Conservation (phyloP, 2,329 filamentous ascomycete genomes). For the Blastomyces gilchristii region DNA sequence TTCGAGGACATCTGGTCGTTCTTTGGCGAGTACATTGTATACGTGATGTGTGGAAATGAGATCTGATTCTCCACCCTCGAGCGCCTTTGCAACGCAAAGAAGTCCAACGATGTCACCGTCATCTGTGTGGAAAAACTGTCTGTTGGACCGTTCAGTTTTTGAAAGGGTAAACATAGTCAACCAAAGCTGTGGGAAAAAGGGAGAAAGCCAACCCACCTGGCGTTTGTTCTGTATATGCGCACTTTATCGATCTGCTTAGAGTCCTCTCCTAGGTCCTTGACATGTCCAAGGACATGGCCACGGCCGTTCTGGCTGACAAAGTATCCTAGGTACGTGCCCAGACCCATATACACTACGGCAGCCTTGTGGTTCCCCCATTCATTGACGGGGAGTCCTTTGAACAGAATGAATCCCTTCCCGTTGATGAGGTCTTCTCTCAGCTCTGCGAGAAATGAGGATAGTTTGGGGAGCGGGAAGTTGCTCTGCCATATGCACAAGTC, state of each 20-base stretch:
- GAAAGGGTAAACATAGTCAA: neutral
- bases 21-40: conserved; percentile 66
- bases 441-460: conserved; percentile 44
- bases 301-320: conserved; percentile 77
- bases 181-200: neutral
- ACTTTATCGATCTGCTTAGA: conserved; percentile 72
- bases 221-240: conserved; percentile 82
- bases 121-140: conserved; percentile 78
- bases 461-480: conserved; percentile 52
- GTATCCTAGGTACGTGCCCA: conserved; percentile 76
- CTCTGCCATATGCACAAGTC: conserved; percentile 23
- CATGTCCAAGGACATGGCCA: conserved; percentile 78
- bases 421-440: conserved; percentile 60
- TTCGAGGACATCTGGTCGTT: conserved; percentile 69
- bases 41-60: conserved; percentile 68
- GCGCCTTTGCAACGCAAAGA: conserved; percentile 66
- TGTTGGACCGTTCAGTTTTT: conserved; percentile 15
- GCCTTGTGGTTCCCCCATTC: conserved; percentile 70
- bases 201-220: conserved; percentile 38
- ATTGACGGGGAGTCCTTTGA: conserved; percentile 71
- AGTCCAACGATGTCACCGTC: conserved; percentile 75
- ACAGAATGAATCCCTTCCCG: conserved; percentile 81
- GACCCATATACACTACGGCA: conserved; percentile 81
- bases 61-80: conserved; percentile 76
- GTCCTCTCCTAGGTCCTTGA: conserved; percentile 80